phyloP scores from a whole-genome alignment of 1,284 basidiomycete genomes.

The Agaricales sp. region DNA sequence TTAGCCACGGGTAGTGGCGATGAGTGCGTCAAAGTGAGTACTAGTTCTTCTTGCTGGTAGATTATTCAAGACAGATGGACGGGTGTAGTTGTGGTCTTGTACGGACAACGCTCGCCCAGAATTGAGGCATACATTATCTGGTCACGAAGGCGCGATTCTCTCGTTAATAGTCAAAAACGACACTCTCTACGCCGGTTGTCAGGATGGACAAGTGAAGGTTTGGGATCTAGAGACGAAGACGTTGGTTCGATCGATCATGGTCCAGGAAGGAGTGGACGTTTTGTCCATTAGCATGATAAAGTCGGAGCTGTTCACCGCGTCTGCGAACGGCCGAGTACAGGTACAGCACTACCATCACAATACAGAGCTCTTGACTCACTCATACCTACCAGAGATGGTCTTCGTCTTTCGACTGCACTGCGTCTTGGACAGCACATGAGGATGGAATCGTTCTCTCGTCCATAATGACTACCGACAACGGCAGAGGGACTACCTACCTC shows the following conservation, averaged over 20 bases:
- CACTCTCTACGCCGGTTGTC: constrained; percentile 86
- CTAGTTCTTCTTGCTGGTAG: constrained; percentile 5
- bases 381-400: constrained; percentile 53
- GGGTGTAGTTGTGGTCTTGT: constrained; percentile 64
- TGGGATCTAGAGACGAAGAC: constrained; percentile 88
- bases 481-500: constrained; percentile 32
- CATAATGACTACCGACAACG: constrained; percentile 30
- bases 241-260: constrained; percentile 76
- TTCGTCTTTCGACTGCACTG: constrained; percentile 73
- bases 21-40: constrained; percentile 70
- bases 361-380: constrained; percentile 5
- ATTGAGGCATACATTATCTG: constrained; percentile 53
- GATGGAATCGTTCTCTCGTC: constrained; percentile 77
- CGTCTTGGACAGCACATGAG: constrained; percentile 68
- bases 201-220: constrained; percentile 88
- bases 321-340: constrained; percentile 75
- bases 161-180: constrained; percentile 68
- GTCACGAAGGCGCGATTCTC: constrained; percentile 64
- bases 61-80: constrained; percentile 3
- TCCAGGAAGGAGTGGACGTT: constrained; percentile 63
- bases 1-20: constrained; percentile 85
- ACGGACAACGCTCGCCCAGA: constrained; percentile 27
- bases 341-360: too few species aligned
- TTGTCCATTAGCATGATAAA: constrained; percentile 69
- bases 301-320: constrained; percentile 75